Evolutionary conservation across 148 eudicot species (phyloP).

Genomic region (Diospyros lotus): DNA sequence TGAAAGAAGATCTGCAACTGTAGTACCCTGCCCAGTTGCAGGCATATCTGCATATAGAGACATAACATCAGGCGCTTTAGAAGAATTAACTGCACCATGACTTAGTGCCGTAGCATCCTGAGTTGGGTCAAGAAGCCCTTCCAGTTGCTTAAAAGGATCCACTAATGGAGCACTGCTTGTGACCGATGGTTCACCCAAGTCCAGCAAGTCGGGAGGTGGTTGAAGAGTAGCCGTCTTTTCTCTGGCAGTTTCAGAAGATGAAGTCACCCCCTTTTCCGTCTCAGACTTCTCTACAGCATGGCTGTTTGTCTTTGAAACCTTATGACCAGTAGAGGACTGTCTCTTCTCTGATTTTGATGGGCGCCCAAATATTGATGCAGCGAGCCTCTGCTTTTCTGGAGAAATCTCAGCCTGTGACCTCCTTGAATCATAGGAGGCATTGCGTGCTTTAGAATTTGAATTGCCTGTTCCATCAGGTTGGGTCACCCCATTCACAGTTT

Average conservation of each 20-base stretch:
- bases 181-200: conserved; percentile 65
- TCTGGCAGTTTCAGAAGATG: conserved; percentile 21
- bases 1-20: conserved; percentile 11
- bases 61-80: conserved; percentile 44
- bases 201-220: conserved; percentile 66
- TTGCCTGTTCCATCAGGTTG: conserved; percentile 30
- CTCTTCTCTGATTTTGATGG: conserved; percentile 54
- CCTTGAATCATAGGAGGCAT: conserved; percentile 38
- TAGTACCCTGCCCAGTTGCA: conserved; percentile 24
- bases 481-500: conserved; percentile 43
- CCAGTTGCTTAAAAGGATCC: conserved; percentile 81
- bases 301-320: conserved; percentile 39
- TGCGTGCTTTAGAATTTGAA: conserved; percentile 33
- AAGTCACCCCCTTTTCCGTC: conserved; percentile 17
- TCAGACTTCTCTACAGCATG: conserved; percentile 36
- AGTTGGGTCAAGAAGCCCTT: conserved; percentile 69
- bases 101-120: conserved; percentile 30
- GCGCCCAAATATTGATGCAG: conserved; percentile 91
- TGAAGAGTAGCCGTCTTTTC: conserved; percentile 29
- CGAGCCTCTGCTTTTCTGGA: conserved; percentile 87
- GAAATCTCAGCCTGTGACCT: conserved; percentile 49
- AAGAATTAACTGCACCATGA: conserved; percentile 26
- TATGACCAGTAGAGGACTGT: conserved; percentile 40
- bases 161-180: conserved; percentile 23
- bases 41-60: conserved; percentile 49